These are phyloP conservation scores for Trichoderma sp. DNA, from an alignment of 2,329 filamentous ascomycete species.

Conservation along the genomic window DNA sequence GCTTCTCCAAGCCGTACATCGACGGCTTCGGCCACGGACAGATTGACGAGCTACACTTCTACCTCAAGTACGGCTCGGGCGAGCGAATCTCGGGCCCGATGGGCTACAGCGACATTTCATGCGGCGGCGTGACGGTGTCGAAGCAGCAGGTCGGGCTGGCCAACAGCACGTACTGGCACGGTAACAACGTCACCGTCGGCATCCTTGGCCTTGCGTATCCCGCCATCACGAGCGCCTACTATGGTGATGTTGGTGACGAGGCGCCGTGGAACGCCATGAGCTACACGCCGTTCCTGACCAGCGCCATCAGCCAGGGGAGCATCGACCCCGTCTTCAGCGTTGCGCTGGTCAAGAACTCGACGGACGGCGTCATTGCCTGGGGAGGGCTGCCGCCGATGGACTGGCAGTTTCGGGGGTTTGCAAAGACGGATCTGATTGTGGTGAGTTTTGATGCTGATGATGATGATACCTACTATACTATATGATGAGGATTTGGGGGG, in stretches of 20 bases:
- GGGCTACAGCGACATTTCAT: conserved; percentile 45
- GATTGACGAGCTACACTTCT: conserved; percentile 45
- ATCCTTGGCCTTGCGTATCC: conserved; percentile 52
- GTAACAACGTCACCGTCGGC: conserved; percentile 52
- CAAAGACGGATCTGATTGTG: conserved; percentile 44
- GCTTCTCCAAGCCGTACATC: conserved; percentile 41
- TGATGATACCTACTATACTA: background rate
- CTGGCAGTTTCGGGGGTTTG: conserved; percentile 31
- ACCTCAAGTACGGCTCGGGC: conserved; percentile 48
- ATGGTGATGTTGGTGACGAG: conserved; percentile 40
- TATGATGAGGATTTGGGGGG: background rate
- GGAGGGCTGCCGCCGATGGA: conserved; percentile 45
- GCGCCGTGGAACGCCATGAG: conserved; percentile 38
- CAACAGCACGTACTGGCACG: conserved; percentile 50
- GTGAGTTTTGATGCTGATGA: conserved; percentile 34
- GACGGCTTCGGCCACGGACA: conserved; percentile 41
- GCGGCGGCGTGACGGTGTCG: conserved; percentile 45
- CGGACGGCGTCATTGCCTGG: conserved; percentile 46
- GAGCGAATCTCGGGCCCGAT: conserved; percentile 48
- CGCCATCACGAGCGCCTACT: conserved; percentile 48
- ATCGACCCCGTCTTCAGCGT: conserved; percentile 49
- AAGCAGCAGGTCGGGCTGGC: conserved; percentile 50
- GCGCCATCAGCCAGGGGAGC: conserved; percentile 45
- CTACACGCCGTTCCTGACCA: conserved; percentile 51
- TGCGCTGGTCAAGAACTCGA: conserved; percentile 47